Percentiles rank a stretch among this genome's conserved stretches.
phyloP scores from a whole-genome alignment of 1,139 yeast genomes.

The Scheffersomyces parashehatae region DNA sequence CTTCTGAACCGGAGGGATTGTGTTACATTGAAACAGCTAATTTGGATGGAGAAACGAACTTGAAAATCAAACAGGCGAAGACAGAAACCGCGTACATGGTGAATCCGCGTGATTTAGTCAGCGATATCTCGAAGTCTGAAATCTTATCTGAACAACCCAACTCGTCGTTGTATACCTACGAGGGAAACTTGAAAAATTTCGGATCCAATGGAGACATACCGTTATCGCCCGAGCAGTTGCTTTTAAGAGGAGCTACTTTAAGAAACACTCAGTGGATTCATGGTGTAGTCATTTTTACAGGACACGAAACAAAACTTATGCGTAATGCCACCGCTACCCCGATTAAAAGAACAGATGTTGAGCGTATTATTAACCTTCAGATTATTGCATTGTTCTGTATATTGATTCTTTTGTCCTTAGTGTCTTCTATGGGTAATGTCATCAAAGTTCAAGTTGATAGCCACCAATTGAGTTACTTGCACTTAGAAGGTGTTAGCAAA shows the following conservation, averaged over 20 bases:
- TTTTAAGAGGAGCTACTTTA: slow-evolving; percentile 92
- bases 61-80: slow-evolving; percentile 88
- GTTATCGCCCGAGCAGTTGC: slow-evolving; percentile 83
- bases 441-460: slow-evolving; percentile 62
- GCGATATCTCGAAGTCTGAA: slow-evolving; percentile 34
- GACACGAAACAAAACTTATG: slow-evolving; percentile 98
- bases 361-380: slow-evolving; percentile 89
- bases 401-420: slow-evolving; percentile 69
- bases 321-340: slow-evolving; percentile 99
- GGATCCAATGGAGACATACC: slow-evolving; percentile 59
- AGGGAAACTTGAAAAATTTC: slow-evolving; percentile 71
- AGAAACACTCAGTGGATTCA: slow-evolving; percentile 95
- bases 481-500: slow-evolving; percentile 67
- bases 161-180: slow-evolving; percentile 90
- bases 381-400: slow-evolving; percentile 85
- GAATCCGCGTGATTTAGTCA: slow-evolving; percentile 60
- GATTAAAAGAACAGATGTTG: slow-evolving; percentile 95
- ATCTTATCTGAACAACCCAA: slow-evolving; percentile 90
- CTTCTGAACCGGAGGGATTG: slow-evolving; percentile 97
- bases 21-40: slow-evolving; percentile 98
- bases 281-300: slow-evolving; percentile 92
- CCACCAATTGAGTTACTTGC: slow-evolving; percentile 59
- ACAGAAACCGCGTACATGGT: slow-evolving; percentile 76
- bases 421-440: slow-evolving; percentile 88
- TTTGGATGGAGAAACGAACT: slow-evolving; percentile 95